phyloP scores from a whole-genome alignment of 495 filamentous ascomycete genomes.

The Trichoderma virens region DNA sequence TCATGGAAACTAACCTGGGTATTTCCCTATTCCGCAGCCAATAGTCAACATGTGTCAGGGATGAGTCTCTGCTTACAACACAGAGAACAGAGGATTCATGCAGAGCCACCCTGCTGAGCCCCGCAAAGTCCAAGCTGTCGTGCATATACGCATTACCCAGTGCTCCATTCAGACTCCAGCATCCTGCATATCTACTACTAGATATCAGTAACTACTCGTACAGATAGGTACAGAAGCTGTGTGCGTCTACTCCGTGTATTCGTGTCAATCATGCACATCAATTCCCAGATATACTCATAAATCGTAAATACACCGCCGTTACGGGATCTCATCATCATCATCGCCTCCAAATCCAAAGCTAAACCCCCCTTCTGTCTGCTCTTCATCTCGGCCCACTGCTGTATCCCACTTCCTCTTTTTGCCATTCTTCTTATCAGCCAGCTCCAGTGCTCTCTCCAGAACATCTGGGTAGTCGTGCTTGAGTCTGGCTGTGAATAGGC shows the following conservation, averaged over 20 bases:
- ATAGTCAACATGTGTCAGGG: not conserved
- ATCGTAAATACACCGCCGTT: not conserved
- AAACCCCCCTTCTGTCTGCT: conserved; percentile 38
- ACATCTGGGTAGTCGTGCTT: conserved; percentile 53
- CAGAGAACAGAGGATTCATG: not conserved
- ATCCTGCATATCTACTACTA: not conserved
- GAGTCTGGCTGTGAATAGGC: conserved; percentile 67
- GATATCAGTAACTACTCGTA: not conserved
- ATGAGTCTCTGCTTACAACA: not conserved
- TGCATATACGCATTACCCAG: no score
- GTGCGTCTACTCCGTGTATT: not conserved
- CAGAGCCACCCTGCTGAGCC: not conserved
- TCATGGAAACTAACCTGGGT: not conserved
- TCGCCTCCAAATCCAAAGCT: conserved; percentile 72
- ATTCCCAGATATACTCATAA: not conserved
- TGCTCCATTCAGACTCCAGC: not conserved
- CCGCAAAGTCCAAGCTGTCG: not conserved
- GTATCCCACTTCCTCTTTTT: conserved; percentile 86
- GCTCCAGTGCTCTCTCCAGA: conserved; percentile 55
- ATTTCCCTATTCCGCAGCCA: not conserved
- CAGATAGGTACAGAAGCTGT: not conserved
- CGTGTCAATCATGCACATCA: not conserved
- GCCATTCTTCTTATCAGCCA: conserved; percentile 51
- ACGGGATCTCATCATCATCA: conserved; percentile 36
- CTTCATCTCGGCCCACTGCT: conserved; percentile 47